phyloP scores from a whole-genome alignment of 1,284 basidiomycete genomes.

The Stygiomarasmius scandens region DNA sequence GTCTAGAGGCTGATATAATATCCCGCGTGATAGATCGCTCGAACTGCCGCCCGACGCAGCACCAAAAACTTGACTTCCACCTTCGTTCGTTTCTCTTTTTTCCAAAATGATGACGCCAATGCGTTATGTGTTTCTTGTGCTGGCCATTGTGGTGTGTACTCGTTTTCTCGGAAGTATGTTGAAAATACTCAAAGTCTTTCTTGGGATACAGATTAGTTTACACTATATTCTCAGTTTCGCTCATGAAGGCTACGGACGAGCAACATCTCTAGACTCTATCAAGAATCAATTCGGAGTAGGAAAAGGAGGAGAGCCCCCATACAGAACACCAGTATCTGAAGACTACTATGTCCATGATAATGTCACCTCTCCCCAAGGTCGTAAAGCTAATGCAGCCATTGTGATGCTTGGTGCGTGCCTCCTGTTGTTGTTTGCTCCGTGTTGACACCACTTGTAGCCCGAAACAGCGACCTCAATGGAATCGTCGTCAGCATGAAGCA shows the following conservation, averaged over 20 bases:
- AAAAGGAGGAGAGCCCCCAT: constrained; percentile 43
- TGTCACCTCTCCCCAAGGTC: constrained; percentile 35
- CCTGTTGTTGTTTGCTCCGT: neutral
- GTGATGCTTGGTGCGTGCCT: constrained; percentile 66
- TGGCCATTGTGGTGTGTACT: constrained; percentile 66
- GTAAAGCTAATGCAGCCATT: constrained; percentile 84
- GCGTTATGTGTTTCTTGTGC: constrained; percentile 71
- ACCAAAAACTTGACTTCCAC: neutral
- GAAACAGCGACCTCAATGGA: constrained; percentile 79
- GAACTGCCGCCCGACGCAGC: neutral
- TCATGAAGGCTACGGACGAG: constrained; percentile 68
- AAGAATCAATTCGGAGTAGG: constrained; percentile 46
- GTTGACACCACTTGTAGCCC: constrained; percentile 41
- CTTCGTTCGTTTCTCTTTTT: constrained; percentile 6
- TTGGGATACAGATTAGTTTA: constrained; percentile 58
- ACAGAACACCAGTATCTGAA: constrained; percentile 55
- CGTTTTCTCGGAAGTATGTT: no score
- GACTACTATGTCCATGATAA: constrained; percentile 56
- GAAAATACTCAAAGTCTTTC: no score
- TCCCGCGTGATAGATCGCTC: neutral
- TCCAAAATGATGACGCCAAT: constrained; percentile 75
- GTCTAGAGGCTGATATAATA: neutral
- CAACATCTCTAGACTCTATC: constrained; percentile 60
- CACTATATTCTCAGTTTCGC: constrained; percentile 75
- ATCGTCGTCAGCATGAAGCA: constrained; percentile 77